Evolutionary conservation across 495 filamentous ascomycete genomes (phyloP).

Genomic region (Darksidea phi): DNA sequence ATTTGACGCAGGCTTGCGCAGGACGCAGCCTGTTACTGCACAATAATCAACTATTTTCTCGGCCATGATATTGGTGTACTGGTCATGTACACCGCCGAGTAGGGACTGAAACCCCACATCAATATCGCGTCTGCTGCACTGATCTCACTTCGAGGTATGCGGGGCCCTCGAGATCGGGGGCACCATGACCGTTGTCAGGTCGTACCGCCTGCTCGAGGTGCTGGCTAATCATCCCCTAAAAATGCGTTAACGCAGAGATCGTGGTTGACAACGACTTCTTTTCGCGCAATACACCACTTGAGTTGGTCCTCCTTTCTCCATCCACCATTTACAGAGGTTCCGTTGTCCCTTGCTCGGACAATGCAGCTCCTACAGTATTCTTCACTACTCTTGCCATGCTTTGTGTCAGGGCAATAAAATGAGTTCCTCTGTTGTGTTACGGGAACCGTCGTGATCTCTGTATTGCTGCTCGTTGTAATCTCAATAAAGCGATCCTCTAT

Average conservation of each 20-base stretch:
- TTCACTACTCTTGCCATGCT: slow-evolving; percentile 1
- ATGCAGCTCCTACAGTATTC: background rate
- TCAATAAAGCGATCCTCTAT: background rate
- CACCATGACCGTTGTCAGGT: background rate
- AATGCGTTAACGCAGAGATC: slow-evolving; percentile 2
- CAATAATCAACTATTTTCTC: too few relatives aligned
- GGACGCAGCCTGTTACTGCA: too few relatives aligned
- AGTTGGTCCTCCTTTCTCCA: background rate
- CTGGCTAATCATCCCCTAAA: background rate
- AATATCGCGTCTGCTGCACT: background rate
- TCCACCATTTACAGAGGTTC: background rate
- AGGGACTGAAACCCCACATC: slow-evolving; percentile 1
- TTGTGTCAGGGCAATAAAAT: slow-evolving; percentile 1
- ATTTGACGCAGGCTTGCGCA: too few relatives aligned
- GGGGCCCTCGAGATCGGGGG: background rate
- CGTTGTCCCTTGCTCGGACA: background rate
- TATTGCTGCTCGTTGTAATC: background rate
- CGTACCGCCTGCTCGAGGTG: background rate
- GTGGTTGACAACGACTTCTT: slow-evolving; percentile 1
- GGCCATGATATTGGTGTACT: too few relatives aligned
- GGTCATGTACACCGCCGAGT: background rate
- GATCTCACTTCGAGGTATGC: background rate
- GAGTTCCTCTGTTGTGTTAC: background rate
- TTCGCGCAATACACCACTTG: background rate
- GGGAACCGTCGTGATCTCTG: background rate